Evolutionary conservation across 305 asterid genomes (phyloP).

Genomic region (Solanum hybrid): DNA sequence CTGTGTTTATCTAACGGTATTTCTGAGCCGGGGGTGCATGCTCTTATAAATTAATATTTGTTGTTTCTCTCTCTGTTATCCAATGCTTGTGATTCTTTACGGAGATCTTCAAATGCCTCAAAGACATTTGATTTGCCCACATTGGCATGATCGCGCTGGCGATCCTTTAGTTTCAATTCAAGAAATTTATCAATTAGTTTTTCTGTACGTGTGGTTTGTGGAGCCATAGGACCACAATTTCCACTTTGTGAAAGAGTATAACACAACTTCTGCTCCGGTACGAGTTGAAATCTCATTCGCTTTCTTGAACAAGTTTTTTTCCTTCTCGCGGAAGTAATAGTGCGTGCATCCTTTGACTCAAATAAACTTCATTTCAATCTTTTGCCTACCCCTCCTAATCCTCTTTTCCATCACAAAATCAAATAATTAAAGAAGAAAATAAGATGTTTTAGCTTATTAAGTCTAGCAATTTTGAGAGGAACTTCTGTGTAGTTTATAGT

Average conservation of each 20-base stretch:
- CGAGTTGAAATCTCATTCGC: background rate
- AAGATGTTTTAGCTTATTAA: background rate
- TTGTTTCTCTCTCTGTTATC: background rate
- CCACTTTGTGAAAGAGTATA: background rate
- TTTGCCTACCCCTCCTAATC: background rate
- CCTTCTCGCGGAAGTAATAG: background rate
- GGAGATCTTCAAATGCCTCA: background rate
- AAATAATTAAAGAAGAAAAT: background rate
- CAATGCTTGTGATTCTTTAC: background rate
- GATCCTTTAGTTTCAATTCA: background rate
- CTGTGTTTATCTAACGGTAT: background rate
- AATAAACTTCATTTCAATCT: background rate
- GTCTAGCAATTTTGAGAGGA: background rate
- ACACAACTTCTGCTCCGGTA: background rate
- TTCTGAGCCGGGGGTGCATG: background rate
- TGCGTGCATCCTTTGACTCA: background rate
- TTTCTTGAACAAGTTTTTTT: background rate
- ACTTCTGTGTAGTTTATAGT: background rate
- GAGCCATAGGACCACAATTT: background rate
- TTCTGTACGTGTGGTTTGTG: background rate
- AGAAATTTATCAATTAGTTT: background rate
- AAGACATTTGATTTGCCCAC: background rate
- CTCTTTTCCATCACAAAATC: background rate
- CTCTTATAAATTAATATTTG: background rate
- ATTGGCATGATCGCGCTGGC: background rate